Conservation (phyloP, 2,329 filamentous ascomycete species). For the Ophiognomonia clavigignenti-juglandacearum region DNA sequence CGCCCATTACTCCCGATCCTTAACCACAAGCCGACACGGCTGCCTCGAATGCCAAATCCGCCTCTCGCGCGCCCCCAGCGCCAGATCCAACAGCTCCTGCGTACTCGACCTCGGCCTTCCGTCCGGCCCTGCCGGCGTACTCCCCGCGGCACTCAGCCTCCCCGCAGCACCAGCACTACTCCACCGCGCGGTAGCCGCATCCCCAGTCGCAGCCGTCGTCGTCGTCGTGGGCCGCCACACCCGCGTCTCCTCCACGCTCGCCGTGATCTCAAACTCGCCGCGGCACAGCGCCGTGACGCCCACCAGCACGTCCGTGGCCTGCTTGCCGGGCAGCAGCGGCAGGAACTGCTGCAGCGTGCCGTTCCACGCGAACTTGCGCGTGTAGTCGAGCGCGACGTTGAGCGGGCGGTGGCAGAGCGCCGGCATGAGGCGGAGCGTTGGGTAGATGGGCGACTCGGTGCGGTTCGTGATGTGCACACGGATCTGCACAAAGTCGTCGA, state of each 20-base stretch:
- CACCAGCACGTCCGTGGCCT: conserved; percentile 56
- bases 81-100: conserved; percentile 52
- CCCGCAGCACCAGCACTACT: too few species aligned
- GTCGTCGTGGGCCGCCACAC: conserved; percentile 36
- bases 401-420: conserved; percentile 68
- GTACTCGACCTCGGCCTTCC: conserved; percentile 45
- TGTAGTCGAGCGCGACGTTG: conserved; percentile 72
- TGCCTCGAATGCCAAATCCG: conserved; percentile 61
- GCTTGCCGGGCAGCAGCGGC: conserved; percentile 54
- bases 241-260: conserved; percentile 74
- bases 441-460: conserved; percentile 60
- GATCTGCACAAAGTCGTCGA: conserved; percentile 65
- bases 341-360: conserved; percentile 75
- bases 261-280: conserved; percentile 78
- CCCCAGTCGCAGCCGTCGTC: conserved; percentile 22
- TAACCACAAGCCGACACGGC: conserved; percentile 50
- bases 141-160: conserved; percentile 14
- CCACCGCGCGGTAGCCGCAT: too few species aligned
- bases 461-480: conserved; percentile 71
- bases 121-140: conserved; percentile 16
- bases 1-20: conserved; percentile 35
- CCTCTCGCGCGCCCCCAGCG: conserved; percentile 55
- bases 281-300: conserved; percentile 72
- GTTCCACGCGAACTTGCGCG: conserved; percentile 78
- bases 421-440: conserved; percentile 72